These are phyloP conservation scores for Colletotrichum orbiculare DNA, from an alignment of 2,329 filamentous ascomycete species.

Conservation along the genomic window DNA sequence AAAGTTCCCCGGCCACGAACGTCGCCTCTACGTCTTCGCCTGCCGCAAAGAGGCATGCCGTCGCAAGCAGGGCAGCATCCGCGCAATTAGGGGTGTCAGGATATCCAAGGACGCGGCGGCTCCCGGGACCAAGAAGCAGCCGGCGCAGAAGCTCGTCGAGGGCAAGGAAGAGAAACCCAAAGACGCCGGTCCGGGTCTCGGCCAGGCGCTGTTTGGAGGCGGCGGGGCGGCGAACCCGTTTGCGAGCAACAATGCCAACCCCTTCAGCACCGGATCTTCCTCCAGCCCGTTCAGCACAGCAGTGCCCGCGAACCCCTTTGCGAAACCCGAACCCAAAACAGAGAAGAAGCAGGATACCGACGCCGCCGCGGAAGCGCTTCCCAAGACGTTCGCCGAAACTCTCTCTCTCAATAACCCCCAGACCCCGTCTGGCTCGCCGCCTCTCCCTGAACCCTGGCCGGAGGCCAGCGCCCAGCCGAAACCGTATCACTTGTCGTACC, in stretches of 20 bases:
- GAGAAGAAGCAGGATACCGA: slow-evolving; percentile 38
- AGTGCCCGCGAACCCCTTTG: slow-evolving; percentile 44
- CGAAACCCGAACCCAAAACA: slow-evolving; percentile 38
- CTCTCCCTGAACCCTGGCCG: slow-evolving; percentile 80
- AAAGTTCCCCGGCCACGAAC: slow-evolving; percentile 85
- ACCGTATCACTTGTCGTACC: slow-evolving; percentile 81
- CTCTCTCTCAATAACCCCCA: slow-evolving; percentile 76
- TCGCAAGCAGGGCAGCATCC: slow-evolving; percentile 83
- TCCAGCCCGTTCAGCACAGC: slow-evolving; percentile 58
- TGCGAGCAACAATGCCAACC: slow-evolving; percentile 53
- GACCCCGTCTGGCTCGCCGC: slow-evolving; percentile 45
- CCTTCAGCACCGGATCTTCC: slow-evolving; percentile 27
- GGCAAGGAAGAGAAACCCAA: slow-evolving; percentile 47
- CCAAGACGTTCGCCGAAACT: slow-evolving; percentile 77
- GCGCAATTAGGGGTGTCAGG: slow-evolving; percentile 77
- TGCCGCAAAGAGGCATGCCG: slow-evolving; percentile 84
- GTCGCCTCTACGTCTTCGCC: slow-evolving; percentile 86
- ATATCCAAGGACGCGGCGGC: slow-evolving; percentile 56
- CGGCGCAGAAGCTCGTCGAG: slow-evolving; percentile 48
- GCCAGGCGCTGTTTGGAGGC: slow-evolving; percentile 75
- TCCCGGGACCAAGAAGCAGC: slow-evolving; percentile 41
- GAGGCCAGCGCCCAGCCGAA: slow-evolving; percentile 69
- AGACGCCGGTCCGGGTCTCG: slow-evolving; percentile 60
- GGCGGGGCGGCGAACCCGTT: slow-evolving; percentile 66
- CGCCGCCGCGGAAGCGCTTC: slow-evolving; percentile 49